Evolutionary conservation across 2,329 filamentous ascomycete genomes (phyloP).

Genomic region (Ceratocystis diversiconidia): DNA sequence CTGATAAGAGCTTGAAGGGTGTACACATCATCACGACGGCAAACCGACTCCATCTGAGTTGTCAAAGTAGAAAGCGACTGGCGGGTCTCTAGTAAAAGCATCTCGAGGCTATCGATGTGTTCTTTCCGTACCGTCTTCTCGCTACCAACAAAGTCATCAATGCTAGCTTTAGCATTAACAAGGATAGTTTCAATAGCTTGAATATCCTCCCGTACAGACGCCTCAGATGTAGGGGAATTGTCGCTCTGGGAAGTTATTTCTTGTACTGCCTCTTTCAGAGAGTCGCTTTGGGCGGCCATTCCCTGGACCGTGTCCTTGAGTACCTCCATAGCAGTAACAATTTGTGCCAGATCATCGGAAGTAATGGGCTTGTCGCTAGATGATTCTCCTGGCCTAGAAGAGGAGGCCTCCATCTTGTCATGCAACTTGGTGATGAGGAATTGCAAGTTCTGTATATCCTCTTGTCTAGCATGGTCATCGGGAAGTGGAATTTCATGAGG

Average conservation of each 20-base stretch:
- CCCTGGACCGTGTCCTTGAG: slow-evolving; percentile 37
- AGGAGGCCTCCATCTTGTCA: slow-evolving; percentile 56
- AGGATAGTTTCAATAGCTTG: slow-evolving; percentile 83
- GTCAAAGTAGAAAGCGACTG: slow-evolving; percentile 55
- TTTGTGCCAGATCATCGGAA: slow-evolving; percentile 40
- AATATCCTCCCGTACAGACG: slow-evolving; percentile 54
- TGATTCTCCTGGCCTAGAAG: slow-evolving; percentile 21
- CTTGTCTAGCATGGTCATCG: slow-evolving; percentile 43
- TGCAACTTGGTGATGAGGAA: slow-evolving; percentile 67
- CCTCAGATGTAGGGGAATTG: slow-evolving; percentile 20
- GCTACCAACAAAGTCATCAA: slow-evolving; percentile 66
- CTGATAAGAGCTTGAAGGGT: slow-evolving; percentile 64
- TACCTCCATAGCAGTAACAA: slow-evolving; percentile 37
- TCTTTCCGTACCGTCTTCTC: slow-evolving; percentile 56
- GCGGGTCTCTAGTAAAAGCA: slow-evolving; percentile 55
- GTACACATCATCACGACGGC: slow-evolving; percentile 65
- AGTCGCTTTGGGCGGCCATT: slow-evolving; percentile 28
- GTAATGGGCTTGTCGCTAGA: slow-evolving; percentile 25
- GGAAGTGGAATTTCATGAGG: slow-evolving; percentile 4
- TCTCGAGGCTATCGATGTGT: slow-evolving; percentile 51
- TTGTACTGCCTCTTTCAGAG: slow-evolving; percentile 36
- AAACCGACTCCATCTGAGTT: slow-evolving; percentile 52
- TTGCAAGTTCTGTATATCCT: slow-evolving; percentile 77
- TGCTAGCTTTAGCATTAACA: slow-evolving; percentile 71
- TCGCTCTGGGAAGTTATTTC: slow-evolving; percentile 27